Evolutionary conservation across 2,329 filamentous ascomycete genomes (phyloP).

Genomic region (Fusarium bulbicola): DNA sequence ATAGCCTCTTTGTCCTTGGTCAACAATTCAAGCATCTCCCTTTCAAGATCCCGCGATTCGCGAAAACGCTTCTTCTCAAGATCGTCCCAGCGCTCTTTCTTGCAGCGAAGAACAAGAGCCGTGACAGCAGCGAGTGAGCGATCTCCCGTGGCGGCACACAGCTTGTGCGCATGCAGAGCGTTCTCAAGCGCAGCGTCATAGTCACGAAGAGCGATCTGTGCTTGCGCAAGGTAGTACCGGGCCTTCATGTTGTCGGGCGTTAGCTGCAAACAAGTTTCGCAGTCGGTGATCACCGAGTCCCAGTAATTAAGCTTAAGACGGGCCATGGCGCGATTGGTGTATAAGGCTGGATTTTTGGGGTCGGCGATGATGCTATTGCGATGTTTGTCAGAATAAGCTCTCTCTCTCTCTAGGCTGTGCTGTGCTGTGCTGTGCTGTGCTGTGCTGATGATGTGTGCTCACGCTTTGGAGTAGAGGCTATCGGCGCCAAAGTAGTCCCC

Average conservation of each 20-base stretch:
- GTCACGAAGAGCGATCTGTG: conserved; percentile 72
- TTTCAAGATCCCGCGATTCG: conserved; percentile 66
- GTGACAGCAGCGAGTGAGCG: conserved; percentile 77
- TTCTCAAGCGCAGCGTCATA: conserved; percentile 77
- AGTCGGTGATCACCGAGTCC: conserved; percentile 80
- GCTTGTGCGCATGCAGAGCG: conserved; percentile 76
- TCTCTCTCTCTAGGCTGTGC: not conserved
- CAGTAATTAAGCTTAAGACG: conserved; percentile 78
- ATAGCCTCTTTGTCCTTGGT: conserved; percentile 56
- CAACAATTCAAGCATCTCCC: conserved; percentile 65
- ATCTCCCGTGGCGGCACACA: conserved; percentile 71
- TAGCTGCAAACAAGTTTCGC: conserved; percentile 76
- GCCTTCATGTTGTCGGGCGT: conserved; percentile 77
- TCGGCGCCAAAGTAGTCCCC: conserved; percentile 74
- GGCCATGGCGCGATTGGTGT: conserved; percentile 89
- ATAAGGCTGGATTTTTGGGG: conserved; percentile 79
- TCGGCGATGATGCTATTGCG: conserved; percentile 76
- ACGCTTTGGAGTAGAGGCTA: conserved; percentile 76
- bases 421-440: not conserved
- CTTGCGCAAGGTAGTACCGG: conserved; percentile 83
- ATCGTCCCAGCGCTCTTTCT: conserved; percentile 86
- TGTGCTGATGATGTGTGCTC: conserved; percentile 42
- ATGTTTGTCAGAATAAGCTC: conserved; percentile 13
- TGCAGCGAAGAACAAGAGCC: conserved; percentile 77
- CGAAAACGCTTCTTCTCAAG: conserved; percentile 70